Evolutionary conservation across 768 basidiomycete species (phyloP).

Genomic region (Mycena vulgaris): DNA sequence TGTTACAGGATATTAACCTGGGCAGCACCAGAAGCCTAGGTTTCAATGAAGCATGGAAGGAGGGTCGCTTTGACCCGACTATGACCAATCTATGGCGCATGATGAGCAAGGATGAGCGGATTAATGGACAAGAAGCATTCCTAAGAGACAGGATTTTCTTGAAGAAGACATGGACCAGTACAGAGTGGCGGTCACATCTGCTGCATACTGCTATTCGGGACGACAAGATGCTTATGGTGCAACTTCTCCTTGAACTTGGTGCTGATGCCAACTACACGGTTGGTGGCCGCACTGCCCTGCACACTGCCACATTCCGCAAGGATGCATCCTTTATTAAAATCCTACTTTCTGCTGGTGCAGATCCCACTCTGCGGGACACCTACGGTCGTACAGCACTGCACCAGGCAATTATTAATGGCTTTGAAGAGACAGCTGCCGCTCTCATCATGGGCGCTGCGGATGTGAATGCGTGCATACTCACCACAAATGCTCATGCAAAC

Average conservation of each 20-base stretch:
- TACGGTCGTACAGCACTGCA: constrained; percentile 24
- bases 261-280: constrained; percentile 18
- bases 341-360: constrained; percentile 22
- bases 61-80: constrained; percentile 9
- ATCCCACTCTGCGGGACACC: constrained; percentile 8
- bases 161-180: neutral
- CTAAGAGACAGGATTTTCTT: neutral
- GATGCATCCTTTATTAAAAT: constrained; percentile 17
- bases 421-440: constrained; percentile 14
- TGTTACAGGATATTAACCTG: constrained; percentile 6
- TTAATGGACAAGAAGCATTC: neutral
- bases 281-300: constrained; percentile 23
- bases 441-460: constrained; percentile 16
- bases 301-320: constrained; percentile 19
- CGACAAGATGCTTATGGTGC: constrained; percentile 27
- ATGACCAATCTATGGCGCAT: constrained; percentile 16
- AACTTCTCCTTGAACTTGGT: constrained; percentile 32
- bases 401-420: constrained; percentile 18
- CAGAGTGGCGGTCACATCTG: constrained; percentile 29
- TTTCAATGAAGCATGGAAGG: constrained; percentile 13
- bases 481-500: neutral
- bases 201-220: constrained; percentile 34
- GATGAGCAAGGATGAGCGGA: constrained; percentile 17
- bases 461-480: constrained; percentile 11
- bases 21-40: neutral